phyloP scores from a whole-genome alignment of 805 yeast genomes.

The Hanseniaspora taiwanica region DNA sequence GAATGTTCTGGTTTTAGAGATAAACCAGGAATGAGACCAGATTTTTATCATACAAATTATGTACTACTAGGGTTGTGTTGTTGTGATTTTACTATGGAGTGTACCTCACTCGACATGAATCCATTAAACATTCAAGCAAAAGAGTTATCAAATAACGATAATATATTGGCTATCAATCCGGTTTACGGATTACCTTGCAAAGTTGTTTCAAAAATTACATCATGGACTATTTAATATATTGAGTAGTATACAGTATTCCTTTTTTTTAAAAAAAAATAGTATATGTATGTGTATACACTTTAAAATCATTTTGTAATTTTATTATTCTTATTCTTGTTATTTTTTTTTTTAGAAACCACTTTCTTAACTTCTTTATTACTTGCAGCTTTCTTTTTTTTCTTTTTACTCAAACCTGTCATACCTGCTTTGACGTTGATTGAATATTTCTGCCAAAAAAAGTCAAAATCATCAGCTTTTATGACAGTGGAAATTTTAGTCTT shows the following conservation, averaged over 20 bases:
- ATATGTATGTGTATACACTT: no score
- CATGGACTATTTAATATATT: neutral
- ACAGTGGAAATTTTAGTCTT: conserved; percentile 60
- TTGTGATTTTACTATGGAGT: conserved; percentile 15
- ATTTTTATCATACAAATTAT: conserved; percentile 86
- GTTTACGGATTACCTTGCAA: conserved; percentile 37
- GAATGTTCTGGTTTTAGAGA: conserved; percentile 67
- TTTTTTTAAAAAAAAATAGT: no score
- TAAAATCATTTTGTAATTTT: neutral
- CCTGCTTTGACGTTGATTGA: conserved; percentile 56
- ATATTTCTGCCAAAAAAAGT: conserved; percentile 67
- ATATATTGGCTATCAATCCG: no score
- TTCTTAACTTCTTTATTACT: conserved; percentile 2
- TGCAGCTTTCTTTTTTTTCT: conserved; percentile 56
- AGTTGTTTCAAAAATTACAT: conserved; percentile 22
- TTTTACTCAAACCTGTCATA: conserved; percentile 64
- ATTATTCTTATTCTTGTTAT: neutral
- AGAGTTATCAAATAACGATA: no score
- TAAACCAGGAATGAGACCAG: conserved; percentile 72
- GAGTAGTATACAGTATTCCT: no score
- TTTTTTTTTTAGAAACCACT: conserved; percentile 4
- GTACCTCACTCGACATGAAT: neutral
- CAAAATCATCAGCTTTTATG: conserved; percentile 47
- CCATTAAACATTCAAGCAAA: no score
- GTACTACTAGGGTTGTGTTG: conserved; percentile 53